Conservation (phyloP, 1,284 basidiomycete species). For the Serendipita sp. region DNA sequence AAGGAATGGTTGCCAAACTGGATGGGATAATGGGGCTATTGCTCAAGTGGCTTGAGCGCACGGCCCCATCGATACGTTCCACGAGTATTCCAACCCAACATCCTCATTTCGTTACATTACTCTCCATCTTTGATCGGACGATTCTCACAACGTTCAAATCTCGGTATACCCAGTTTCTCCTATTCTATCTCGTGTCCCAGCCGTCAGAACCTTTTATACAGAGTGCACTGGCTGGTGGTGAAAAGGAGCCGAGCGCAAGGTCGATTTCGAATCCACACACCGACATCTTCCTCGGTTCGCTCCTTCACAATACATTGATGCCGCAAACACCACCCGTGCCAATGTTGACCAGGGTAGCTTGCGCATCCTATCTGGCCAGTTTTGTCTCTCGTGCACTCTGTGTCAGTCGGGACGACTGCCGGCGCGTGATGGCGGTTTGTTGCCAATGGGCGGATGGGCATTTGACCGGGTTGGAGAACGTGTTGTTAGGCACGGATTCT, state of each 20-base stretch:
- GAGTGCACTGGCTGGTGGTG: not conserved
- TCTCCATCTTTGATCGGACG: constrained; percentile 84
- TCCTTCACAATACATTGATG: constrained; percentile 45
- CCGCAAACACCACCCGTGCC: constrained; percentile 63
- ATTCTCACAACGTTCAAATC: constrained; percentile 94
- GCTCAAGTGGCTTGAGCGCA: constrained; percentile 18
- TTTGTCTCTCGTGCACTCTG: constrained; percentile 86
- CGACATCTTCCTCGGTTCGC: constrained; percentile 74
- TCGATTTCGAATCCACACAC: constrained; percentile 23
- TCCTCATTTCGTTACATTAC: constrained; percentile 69
- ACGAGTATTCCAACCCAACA: constrained; percentile 11
- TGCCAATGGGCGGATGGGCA: constrained; percentile 73
- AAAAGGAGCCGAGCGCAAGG: not conserved
- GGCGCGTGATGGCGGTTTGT: constrained; percentile 67
- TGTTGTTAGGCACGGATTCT: constrained; percentile 25
- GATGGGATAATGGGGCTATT: constrained; percentile 71
- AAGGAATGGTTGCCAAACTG: constrained; percentile 79
- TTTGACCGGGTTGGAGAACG: constrained; percentile 55
- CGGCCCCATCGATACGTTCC: constrained; percentile 15
- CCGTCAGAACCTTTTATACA: not conserved
- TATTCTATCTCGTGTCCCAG: constrained; percentile 92
- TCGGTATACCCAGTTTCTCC: constrained; percentile 90
- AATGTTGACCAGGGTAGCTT: constrained; percentile 70
- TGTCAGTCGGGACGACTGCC: constrained; percentile 62
- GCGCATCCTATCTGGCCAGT: constrained; percentile 83